phyloP scores from a whole-genome alignment of 345 rosid genomes.

The Anacardium occidentale region DNA sequence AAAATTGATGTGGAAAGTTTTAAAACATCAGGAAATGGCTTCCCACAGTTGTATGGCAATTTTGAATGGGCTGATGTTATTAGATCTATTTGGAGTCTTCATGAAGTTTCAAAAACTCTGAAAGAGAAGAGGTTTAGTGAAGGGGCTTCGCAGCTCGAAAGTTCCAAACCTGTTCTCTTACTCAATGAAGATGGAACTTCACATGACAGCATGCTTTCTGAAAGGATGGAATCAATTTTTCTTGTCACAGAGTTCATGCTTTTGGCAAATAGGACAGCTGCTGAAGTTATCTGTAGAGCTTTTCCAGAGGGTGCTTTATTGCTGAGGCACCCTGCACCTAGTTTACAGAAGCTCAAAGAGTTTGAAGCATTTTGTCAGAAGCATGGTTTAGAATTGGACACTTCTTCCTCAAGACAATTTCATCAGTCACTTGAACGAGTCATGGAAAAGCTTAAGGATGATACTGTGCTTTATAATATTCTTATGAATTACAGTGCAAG shows the following conservation, averaged over 20 bases:
- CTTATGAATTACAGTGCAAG: conserved; percentile 66
- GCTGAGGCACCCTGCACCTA: conserved; percentile 89
- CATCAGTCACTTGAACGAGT: conserved; percentile 56
- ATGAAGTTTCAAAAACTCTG: conserved; percentile 54
- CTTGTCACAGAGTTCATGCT: conserved; percentile 96
- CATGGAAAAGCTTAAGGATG: conserved; percentile 66
- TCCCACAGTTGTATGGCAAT: conserved; percentile 58
- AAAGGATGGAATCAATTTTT: conserved; percentile 49
- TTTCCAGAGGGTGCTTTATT: conserved; percentile 73
- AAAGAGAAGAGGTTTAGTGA: conserved; percentile 57
- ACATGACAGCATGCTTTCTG: conserved; percentile 48
- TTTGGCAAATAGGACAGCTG: conserved; percentile 82
- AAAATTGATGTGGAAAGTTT: conserved; percentile 25
- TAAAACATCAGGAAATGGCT: conserved; percentile 29
- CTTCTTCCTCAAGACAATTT: conserved; percentile 69
- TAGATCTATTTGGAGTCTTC: conserved; percentile 54
- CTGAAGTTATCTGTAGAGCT: conserved; percentile 83
- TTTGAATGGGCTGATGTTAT: conserved; percentile 66
- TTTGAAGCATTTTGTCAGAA: conserved; percentile 74
- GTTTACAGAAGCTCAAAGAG: conserved; percentile 76
- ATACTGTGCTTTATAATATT: conserved; percentile 56
- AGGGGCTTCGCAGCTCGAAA: conserved; percentile 79
- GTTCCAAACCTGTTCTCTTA: conserved; percentile 45
- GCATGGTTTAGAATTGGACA: conserved; percentile 69
- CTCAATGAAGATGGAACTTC: conserved; percentile 78